Evolutionary conservation across 2,329 filamentous ascomycete genomes (phyloP).

Genomic region (Incumbomyces lentus): DNA sequence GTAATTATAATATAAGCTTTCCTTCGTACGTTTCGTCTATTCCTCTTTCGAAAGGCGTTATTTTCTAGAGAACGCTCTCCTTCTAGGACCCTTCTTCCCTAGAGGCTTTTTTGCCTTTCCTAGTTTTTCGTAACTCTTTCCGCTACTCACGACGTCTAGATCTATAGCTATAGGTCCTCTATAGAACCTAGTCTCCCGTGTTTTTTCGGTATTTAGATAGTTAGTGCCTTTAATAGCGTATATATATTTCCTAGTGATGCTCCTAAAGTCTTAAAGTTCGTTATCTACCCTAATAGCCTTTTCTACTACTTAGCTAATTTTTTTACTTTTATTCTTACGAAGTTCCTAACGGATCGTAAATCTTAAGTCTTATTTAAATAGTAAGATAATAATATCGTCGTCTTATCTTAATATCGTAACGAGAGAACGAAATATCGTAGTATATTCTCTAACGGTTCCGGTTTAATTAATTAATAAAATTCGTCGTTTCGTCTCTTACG

Average conservation of each 20-base stretch:
- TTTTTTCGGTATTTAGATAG: not conserved
- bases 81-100: too few relatives aligned
- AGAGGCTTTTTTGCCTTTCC: not conserved
- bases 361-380: not conserved
- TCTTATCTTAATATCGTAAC: too few relatives aligned
- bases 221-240: not conserved
- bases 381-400: too few relatives aligned
- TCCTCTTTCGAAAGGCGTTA: too few relatives aligned
- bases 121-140: not conserved
- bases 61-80: too few relatives aligned
- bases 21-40: not conserved
- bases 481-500: too few relatives aligned
- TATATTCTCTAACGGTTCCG: too few relatives aligned
- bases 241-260: not conserved
- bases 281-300: not conserved
- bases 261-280: not conserved
- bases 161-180: not conserved
- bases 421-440: too few relatives aligned
- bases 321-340: not conserved
- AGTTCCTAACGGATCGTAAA: not conserved
- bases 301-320: not conserved
- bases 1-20: not conserved
- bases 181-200: not conserved
- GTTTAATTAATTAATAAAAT: too few relatives aligned
- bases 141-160: not conserved